Evolutionary conservation across 306 rosid species (phyloP).

Genomic region (Argentina anserina): DNA sequence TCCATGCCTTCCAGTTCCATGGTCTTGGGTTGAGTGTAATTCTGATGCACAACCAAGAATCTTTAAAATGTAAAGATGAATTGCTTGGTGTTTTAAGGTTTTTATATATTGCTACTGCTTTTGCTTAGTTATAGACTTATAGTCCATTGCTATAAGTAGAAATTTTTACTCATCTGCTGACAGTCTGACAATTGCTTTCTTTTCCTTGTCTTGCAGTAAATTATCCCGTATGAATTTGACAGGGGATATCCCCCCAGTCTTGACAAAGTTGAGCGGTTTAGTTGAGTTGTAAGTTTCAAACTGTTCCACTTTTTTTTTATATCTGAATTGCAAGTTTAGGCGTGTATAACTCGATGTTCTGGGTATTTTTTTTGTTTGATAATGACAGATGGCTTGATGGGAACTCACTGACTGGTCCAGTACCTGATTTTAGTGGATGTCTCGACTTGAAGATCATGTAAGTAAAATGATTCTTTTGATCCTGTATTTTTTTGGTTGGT

Average conservation of each 20-base stretch:
- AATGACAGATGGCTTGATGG: slow-evolving; percentile 56
- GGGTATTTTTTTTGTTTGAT: slow-evolving; percentile 5
- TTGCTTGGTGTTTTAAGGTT: slow-evolving; percentile 11
- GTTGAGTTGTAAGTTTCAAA: slow-evolving; percentile 71
- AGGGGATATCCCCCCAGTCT: slow-evolving; percentile 67
- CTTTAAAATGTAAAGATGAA: slow-evolving; percentile 62
- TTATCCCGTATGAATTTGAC: slow-evolving; percentile 73
- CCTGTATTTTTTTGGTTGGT: background rate
- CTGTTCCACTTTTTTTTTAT: slow-evolving; percentile 21
- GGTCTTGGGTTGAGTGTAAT: slow-evolving; percentile 94
- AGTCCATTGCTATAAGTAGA: slow-evolving; percentile 1
- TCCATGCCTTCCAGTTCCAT: slow-evolving; percentile 92
- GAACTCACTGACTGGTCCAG: slow-evolving; percentile 57
- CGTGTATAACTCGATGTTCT: background rate
- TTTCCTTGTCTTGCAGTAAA: slow-evolving; percentile 49
- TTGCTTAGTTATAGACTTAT: slow-evolving; percentile 14
- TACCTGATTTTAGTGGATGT: slow-evolving; percentile 84
- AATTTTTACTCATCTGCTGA: slow-evolving; percentile 30
- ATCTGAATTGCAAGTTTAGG: slow-evolving; percentile 22
- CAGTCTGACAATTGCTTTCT: slow-evolving; percentile 29
- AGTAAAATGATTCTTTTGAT: slow-evolving; percentile 18
- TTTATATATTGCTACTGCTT: slow-evolving; percentile 10
- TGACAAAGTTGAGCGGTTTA: slow-evolving; percentile 66
- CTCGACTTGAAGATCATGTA: slow-evolving; percentile 77
- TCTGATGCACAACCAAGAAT: slow-evolving; percentile 72